Percentiles rank a stretch among this genome's conserved stretches.
Evolutionary conservation across 2,329 filamentous ascomycete genomes (phyloP).

Genomic region (Aspergillus ochraceoroseus): DNA sequence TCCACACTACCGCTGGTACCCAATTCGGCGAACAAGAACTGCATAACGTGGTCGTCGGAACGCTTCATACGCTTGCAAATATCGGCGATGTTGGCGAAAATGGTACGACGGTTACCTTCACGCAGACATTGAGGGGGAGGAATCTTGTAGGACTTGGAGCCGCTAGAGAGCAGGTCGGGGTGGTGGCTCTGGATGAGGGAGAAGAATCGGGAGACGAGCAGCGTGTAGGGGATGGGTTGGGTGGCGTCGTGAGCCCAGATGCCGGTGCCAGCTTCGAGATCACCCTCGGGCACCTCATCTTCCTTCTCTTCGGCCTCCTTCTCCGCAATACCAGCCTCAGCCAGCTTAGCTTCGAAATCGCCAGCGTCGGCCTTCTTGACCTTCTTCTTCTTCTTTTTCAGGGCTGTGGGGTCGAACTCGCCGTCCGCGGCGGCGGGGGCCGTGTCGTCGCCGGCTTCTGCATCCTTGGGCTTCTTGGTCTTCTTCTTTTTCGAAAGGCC

Average conservation of each 20-base stretch:
- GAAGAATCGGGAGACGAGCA: constrained; percentile 90
- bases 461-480: constrained; percentile 56
- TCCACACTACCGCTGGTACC: constrained; percentile 95
- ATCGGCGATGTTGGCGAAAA: constrained; percentile 98
- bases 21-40: constrained; percentile 96
- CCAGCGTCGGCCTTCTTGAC: constrained; percentile 54
- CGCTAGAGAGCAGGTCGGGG: constrained; percentile 85
- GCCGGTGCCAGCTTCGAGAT: constrained; percentile 81
- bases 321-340: constrained; percentile 55
- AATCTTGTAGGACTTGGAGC: constrained; percentile 96
- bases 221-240: constrained; percentile 73
- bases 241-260: constrained; percentile 82
- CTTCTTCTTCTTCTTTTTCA: constrained; percentile 80
- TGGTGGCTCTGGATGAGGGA: constrained; percentile 90
- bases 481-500: constrained; percentile 72
- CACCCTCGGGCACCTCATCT: constrained; percentile 60
- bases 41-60: constrained; percentile 93
- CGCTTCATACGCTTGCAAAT: constrained; percentile 99
- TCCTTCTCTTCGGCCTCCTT: constrained; percentile 56
- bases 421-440: constrained; percentile 50
- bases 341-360: constrained; percentile 65
- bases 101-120: constrained; percentile 99
- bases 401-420: constrained; percentile 61
- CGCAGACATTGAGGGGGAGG: constrained; percentile 96
- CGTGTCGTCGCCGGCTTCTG: constrained; percentile 47